Percentiles rank a stretch among this genome's conserved stretches.
Conservation (phyloP, 345 rosid genomes). For the Eucalyptus microcorys region DNA sequence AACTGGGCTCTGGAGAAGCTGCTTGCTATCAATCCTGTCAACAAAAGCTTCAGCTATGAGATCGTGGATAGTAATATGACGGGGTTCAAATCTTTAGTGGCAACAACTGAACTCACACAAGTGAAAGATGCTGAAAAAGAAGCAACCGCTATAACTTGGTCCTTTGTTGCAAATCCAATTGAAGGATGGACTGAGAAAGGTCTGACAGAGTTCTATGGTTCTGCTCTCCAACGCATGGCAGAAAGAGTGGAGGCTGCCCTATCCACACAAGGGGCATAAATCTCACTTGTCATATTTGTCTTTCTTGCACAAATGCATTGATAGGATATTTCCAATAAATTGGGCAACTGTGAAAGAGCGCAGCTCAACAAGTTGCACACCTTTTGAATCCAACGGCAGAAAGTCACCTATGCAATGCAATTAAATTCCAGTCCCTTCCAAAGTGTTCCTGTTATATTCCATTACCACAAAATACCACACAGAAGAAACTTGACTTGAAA, state of each 20-base stretch:
- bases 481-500: background rate
- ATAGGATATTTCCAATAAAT: background rate
- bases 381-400: background rate
- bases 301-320: background rate
- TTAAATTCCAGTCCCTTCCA: background rate
- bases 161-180: background rate
- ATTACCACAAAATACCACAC: background rate
- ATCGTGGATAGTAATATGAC: constrained; percentile 26
- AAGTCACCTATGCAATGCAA: background rate
- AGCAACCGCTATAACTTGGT: background rate
- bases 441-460: background rate
- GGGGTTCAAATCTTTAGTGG: constrained; percentile 22
- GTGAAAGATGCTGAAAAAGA: background rate
- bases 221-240: background rate
- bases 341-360: background rate
- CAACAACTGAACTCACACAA: constrained; percentile 19
- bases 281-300: background rate
- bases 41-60: constrained; percentile 41
- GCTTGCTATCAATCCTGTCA: constrained; percentile 12
- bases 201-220: background rate
- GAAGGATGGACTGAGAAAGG: background rate
- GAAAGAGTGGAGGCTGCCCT: background rate
- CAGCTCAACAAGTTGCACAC: background rate
- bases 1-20: constrained; percentile 43
- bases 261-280: background rate